phyloP scores from a whole-genome alignment of 106 monocot genomes.

The Dendrobium huoshanense region DNA sequence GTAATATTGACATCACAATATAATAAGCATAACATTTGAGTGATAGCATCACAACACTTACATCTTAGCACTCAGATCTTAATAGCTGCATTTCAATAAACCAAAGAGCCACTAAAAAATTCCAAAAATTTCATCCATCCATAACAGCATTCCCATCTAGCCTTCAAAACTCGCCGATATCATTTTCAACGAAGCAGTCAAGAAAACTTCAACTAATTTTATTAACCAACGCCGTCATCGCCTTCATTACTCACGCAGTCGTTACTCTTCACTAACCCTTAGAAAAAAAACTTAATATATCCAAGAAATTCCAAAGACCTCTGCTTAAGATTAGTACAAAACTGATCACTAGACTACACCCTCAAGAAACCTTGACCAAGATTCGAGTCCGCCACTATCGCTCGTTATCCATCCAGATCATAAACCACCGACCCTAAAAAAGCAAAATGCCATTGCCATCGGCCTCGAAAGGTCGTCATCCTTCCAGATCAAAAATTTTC shows the following conservation, averaged over 20 bases:
- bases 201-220: neutral
- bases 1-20: no score
- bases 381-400: neutral
- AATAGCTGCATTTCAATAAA: no score
- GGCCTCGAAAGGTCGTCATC: neutral
- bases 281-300: neutral
- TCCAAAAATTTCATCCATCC: no score
- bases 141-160: no score
- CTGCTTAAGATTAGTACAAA: neutral
- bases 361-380: neutral
- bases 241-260: neutral
- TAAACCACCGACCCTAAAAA: neutral
- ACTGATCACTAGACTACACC: neutral
- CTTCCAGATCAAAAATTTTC: neutral
- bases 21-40: no score
- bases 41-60: no score
- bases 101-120: no score
- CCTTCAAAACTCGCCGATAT: no score
- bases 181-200: no score
- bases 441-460: neutral
- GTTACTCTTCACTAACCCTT: neutral
- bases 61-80: no score
- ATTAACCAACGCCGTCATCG: neutral
- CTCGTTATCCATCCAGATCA: neutral
- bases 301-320: neutral